A percentile compares a stretch with the other conserved stretches of the same genome.
Evolutionary conservation across 495 filamentous ascomycete species (phyloP).

Genomic region (Cairneyella variabilis): DNA sequence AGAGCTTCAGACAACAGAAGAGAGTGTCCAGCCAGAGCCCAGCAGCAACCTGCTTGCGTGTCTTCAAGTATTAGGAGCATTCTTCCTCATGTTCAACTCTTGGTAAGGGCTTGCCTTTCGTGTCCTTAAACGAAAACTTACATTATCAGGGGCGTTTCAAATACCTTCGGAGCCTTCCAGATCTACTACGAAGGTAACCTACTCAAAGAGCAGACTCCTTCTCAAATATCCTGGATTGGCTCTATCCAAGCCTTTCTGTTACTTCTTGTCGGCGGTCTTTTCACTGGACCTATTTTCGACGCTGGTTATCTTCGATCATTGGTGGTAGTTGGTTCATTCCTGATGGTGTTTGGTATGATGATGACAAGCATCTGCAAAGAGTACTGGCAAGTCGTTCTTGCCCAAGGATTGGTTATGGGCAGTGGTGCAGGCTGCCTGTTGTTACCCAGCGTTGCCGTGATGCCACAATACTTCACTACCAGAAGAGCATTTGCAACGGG

Average conservation of each 20-base stretch:
- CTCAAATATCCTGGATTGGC: conserved; percentile 73
- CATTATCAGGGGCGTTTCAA: conserved; percentile 73
- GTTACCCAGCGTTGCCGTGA: conserved; percentile 61
- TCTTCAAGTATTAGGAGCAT: conserved; percentile 52
- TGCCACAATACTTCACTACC: conserved; percentile 68
- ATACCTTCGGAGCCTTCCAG: conserved; percentile 71
- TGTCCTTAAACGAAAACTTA: not conserved
- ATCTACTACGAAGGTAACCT: conserved; percentile 56
- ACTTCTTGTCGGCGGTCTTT: conserved; percentile 66
- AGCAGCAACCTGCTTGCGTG: conserved; percentile 40
- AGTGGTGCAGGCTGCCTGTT: conserved; percentile 71
- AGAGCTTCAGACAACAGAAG: not conserved
- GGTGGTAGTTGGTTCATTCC: conserved; percentile 43
- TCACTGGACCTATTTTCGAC: conserved; percentile 61
- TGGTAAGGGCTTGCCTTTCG: conserved; percentile 37
- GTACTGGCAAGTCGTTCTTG: conserved; percentile 73
- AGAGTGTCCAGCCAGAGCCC: conserved; percentile 2
- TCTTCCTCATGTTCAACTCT: conserved; percentile 56
- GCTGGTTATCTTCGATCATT: conserved; percentile 53
- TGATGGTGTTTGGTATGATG: conserved; percentile 63
- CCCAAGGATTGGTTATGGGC: conserved; percentile 69
- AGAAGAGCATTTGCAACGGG: conserved; percentile 61
- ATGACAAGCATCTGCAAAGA: conserved; percentile 59
- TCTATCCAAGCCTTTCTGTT: conserved; percentile 70
- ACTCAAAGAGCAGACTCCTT: conserved; percentile 43